Conservation (phyloP, 2,329 filamentous ascomycete genomes). For the Pleomassaria siparia region DNA sequence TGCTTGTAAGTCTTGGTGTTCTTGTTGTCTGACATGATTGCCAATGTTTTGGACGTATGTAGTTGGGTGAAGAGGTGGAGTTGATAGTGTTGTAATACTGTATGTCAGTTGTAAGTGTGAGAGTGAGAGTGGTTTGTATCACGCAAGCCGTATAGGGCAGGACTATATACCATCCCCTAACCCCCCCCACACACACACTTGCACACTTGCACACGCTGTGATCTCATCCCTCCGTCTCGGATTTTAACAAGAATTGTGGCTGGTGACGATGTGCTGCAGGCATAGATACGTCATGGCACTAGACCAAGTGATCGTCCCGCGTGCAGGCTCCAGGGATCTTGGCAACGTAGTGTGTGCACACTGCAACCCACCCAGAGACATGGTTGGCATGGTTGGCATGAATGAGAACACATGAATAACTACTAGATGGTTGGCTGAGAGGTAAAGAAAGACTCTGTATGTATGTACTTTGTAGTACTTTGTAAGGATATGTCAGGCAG, state of each 20-base stretch:
- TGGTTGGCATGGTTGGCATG: background rate
- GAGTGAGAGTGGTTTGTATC: background rate
- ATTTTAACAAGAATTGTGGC: slow-evolving; percentile 16
- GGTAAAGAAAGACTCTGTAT: background rate
- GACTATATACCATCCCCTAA: background rate
- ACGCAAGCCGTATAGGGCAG: background rate
- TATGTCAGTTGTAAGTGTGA: background rate
- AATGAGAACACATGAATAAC: too few species aligned
- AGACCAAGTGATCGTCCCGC: slow-evolving; percentile 18
- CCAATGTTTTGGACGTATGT: too few species aligned
- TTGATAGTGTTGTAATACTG: too few species aligned
- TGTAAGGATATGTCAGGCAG: too few species aligned
- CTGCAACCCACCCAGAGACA: background rate
- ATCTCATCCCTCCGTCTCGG: slow-evolving; percentile 19
- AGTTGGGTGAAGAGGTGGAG: too few species aligned
- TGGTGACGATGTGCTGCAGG: slow-evolving; percentile 15
- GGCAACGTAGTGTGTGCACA: slow-evolving; percentile 1
- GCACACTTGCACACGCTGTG: too few species aligned
- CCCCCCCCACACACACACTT: too few species aligned
- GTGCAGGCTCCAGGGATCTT: slow-evolving; percentile 12
- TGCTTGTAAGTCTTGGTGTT: slow-evolving; percentile 34
- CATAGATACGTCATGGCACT: slow-evolving; percentile 20
- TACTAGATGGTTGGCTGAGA: background rate
- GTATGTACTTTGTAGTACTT: too few species aligned
- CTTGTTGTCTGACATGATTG: slow-evolving; percentile 15